phyloP scores from a whole-genome alignment of 1,284 basidiomycete species.

The Puccinia polysora region DNA sequence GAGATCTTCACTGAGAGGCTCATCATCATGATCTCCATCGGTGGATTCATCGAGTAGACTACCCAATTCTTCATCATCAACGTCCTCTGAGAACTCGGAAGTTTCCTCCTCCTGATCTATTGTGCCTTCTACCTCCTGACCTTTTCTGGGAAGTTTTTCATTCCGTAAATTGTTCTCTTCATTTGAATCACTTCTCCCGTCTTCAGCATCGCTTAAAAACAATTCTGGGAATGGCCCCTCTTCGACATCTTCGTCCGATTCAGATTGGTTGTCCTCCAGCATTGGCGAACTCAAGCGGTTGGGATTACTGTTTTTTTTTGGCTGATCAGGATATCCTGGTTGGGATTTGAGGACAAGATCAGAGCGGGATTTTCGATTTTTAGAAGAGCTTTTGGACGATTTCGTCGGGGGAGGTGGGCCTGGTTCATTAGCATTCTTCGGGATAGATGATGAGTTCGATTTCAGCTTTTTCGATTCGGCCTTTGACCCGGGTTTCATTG shows the following conservation, averaged over 20 bases:
- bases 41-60: slow-evolving; percentile 31
- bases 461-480: too few species aligned
- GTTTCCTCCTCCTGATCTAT: slow-evolving; percentile 31
- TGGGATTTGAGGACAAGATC: too few species aligned
- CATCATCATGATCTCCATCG: slow-evolving; percentile 4
- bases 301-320: background rate
- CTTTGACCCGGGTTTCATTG: background rate
- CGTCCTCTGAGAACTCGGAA: slow-evolving; percentile 20
- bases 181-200: background rate
- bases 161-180: slow-evolving; percentile 15
- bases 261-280: background rate
- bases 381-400: too few species aligned
- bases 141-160: slow-evolving; percentile 44
- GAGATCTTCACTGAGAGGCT: slow-evolving; percentile 20
- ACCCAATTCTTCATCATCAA: slow-evolving; percentile 39
- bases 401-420: too few species aligned
- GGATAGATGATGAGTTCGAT: background rate
- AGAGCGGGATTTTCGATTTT: too few species aligned
- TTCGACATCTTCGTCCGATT: slow-evolving; percentile 47
- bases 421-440: background rate
- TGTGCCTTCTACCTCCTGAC: slow-evolving; percentile 40
- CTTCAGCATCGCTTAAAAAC: slow-evolving; percentile 52
- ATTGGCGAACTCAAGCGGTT: background rate
- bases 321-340: background rate
- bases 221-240: slow-evolving; percentile 57